phyloP scores from a whole-genome alignment of 2,329 filamentous ascomycete species.

The Aureobasidium subglaciale region DNA sequence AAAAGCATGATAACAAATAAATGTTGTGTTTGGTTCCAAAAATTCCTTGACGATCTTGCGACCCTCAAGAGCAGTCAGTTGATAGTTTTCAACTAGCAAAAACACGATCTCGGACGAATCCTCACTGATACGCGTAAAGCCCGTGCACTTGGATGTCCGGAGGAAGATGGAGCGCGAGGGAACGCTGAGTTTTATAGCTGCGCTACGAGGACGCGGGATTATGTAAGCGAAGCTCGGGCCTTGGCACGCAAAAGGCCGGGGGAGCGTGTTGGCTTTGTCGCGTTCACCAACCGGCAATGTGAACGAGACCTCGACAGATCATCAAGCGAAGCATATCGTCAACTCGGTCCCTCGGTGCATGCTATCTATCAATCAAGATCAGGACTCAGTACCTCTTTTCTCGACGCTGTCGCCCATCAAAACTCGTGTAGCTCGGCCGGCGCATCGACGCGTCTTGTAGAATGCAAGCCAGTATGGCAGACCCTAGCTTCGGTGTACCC shows the following conservation, averaged over 20 bases:
- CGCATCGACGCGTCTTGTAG: slow-evolving; percentile 14
- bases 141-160: slow-evolving; percentile 50
- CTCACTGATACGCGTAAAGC: slow-evolving; percentile 77
- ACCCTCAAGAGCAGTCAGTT: slow-evolving; percentile 67
- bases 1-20: slow-evolving; percentile 33
- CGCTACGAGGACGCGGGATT: background rate
- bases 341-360: background rate
- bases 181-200: background rate
- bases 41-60: slow-evolving; percentile 65
- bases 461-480: slow-evolving; percentile 27
- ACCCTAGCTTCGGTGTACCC: slow-evolving; percentile 44
- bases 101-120: slow-evolving; percentile 80
- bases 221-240: background rate
- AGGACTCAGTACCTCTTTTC: background rate
- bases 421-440: background rate
- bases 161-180: slow-evolving; percentile 9
- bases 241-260: background rate
- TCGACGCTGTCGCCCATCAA: background rate
- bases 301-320: background rate
- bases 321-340: background rate
- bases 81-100: slow-evolving; percentile 89
- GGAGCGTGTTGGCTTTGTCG: slow-evolving; percentile 4
- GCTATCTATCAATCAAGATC: too few species aligned
- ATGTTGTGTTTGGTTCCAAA: slow-evolving; percentile 49
- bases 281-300: slow-evolving; percentile 1